Base-by-base conservation (phyloP, 148 eudicot genomes). In the Fagopyrum esculentum region DNA sequence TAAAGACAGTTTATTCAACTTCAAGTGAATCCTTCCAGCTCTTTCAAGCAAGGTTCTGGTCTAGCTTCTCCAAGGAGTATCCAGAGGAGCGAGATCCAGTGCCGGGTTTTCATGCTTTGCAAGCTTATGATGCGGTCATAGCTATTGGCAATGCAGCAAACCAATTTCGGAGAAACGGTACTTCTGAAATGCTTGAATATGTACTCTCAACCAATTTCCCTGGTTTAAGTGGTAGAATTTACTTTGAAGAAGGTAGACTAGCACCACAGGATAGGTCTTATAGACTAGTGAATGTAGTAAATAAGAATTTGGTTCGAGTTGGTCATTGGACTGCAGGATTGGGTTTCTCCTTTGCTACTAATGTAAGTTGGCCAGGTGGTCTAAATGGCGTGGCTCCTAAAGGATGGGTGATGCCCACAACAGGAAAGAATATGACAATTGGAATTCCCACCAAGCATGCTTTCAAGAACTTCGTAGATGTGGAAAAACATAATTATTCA, bases 351-450 rank as follows among this genome's bases (percentile, higher is more conserved):
- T 59, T 54, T 1, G 30, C 71, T 9, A 59, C 66, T 47, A 13
- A 16, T 6, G 78, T 78, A 1, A 78, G 50, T 51, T 87, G 90
- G 90, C 90, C 90, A 2, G 88, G 90, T 11, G 72, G 81, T 0
- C 46, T 83, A 13, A 74, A 43, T 3, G 55, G 80, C 29, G 51
- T 26, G 45, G 9, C 56, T 1, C 90, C 88, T 0, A 87, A 85
- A 73, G 90, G 90, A 71, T 85, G 90, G 90, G 77, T 74, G 26
- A 87, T 87, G 90, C 88, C 87, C 1, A 85, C 72, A n/a, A 30
- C 45, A 6, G 35, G 71, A 16, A 77, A 73, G 22, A 51, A 22
- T 10, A 46, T 87, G 83, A 83, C 40, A 73, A 81, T 87, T 66
- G 90, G 82, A 45, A 78, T 87, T 70, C 90, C 88, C 0, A 79